Evolutionary conservation across 768 basidiomycete genomes (phyloP), one percentile per base, ranked within the genome.

Genomic region (Cyclocybe aegerita): DNA sequence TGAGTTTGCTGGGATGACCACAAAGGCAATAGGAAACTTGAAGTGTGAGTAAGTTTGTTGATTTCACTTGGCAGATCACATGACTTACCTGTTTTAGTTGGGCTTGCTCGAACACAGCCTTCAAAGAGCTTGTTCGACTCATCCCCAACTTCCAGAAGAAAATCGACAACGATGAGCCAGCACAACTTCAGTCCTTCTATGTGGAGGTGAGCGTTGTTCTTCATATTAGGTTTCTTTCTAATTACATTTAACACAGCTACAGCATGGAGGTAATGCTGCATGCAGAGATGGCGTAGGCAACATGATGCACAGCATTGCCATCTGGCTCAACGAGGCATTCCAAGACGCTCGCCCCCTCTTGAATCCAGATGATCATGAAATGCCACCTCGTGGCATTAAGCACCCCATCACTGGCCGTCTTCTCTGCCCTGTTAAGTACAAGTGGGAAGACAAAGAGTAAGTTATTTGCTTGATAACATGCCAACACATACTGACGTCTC

Each of bases 341-440:
- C 38, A 15, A 10, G 37, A 54, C 29, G 46, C 55, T 33, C 33
- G 43, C n/a, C n/a, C n/a, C 16, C 41, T 37, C 11, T 17, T 52
- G 5, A 50, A 39, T 30, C 40, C 17, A 12, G 40, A 48, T 10
- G 32, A 14, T 23, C 40, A 33, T n/a, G 23, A 43, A 4, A 34
- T 39, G 32, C 17, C n/a, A n/a, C n/a, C n/a, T n/a, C n/a, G 46
- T 7, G 54, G 54, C 14, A 15, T 55, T 12, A 12, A n/a, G 32
- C 61, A 70, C 48, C 62, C 65, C 14, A 32, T 61, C 0, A 67
- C 63, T 3, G 66, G 68, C 0, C 38, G 48, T 1, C 57, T 68
- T 4, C 55, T 72, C 2, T 68, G 64, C 35, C 66, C 65, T 0
- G 57, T 61, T 14, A 56, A 61, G 9, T 55, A 59, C 37, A 55